Evolutionary conservation across 78 protist species (phyloP).

Genomic region (Goniomonas avonlea): DNA sequence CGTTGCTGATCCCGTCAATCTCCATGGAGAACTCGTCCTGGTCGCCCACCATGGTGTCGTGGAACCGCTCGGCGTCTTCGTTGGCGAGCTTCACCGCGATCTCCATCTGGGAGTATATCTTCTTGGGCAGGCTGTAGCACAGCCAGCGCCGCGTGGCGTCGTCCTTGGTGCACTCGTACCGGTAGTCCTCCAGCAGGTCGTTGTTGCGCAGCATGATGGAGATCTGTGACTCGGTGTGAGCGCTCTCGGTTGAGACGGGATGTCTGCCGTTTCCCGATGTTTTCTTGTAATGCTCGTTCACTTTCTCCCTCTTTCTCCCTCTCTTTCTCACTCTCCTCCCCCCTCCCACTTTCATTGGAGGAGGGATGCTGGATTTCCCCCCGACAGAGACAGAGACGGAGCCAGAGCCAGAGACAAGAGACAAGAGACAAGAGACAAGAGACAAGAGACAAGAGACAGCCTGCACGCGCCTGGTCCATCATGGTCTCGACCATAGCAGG

Average conservation of each 20-base stretch:
- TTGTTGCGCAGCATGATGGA: not conserved
- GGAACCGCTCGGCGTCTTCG: conserved; percentile 31
- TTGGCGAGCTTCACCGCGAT: conserved; percentile 16
- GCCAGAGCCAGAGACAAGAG: too few relatives aligned
- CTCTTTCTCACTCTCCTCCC: too few relatives aligned
- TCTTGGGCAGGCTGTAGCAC: conserved; percentile 25
- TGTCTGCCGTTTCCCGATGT: too few relatives aligned
- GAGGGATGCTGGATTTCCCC: too few relatives aligned
- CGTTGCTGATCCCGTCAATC: conserved; percentile 19
- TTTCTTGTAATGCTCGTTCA: too few relatives aligned
- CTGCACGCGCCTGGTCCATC: not conserved
- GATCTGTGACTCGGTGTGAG: too few relatives aligned
- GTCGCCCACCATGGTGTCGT: not conserved
- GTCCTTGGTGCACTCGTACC: conserved; percentile 14
- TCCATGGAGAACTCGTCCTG: conserved; percentile 42
- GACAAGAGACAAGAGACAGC: too few relatives aligned
- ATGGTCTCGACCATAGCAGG: conserved; percentile 17
- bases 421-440: too few relatives aligned
- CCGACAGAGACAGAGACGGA: too few relatives aligned
- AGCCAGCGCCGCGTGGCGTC: conserved; percentile 46
- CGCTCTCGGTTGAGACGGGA: too few relatives aligned
- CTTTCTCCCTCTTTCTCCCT: too few relatives aligned
- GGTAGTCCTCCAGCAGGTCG: conserved; percentile 46
- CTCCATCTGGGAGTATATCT: conserved; percentile 10
- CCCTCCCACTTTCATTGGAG: too few relatives aligned